Percentiles rank a stretch among this genome's conserved stretches.
These are phyloP conservation scores for Aspergillus felis DNA, from an alignment of 2,329 filamentous ascomycete genomes.

Conservation along the genomic window DNA sequence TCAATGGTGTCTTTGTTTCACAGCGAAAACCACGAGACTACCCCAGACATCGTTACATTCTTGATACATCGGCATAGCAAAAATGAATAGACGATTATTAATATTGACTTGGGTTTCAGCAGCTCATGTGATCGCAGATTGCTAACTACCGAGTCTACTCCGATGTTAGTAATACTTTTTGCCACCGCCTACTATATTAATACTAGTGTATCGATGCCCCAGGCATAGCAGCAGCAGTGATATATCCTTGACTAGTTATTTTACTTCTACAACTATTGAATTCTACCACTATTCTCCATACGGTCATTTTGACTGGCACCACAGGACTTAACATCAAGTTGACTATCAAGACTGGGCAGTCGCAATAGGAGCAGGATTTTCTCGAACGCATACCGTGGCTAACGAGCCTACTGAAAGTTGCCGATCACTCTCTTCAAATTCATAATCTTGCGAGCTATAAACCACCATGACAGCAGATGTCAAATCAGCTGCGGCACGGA, in stretches of 20 bases:
- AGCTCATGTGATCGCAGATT: neutral
- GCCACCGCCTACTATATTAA: slow-evolving; percentile 14
- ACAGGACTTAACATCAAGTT: neutral
- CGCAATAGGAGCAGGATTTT: neutral
- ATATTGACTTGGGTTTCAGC: too few species aligned
- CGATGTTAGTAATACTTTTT: neutral
- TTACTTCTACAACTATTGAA: neutral
- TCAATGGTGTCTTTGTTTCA: too few species aligned
- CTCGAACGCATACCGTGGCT: neutral
- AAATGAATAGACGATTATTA: too few species aligned
- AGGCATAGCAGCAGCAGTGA: neutral
- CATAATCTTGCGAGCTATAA: neutral
- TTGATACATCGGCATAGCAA: too few species aligned
- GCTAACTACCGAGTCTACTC: neutral
- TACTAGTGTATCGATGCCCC: neutral
- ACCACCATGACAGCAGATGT: slow-evolving; percentile 33
- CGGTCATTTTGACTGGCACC: neutral
- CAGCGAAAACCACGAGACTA: too few species aligned
- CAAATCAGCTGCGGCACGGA: slow-evolving; percentile 27
- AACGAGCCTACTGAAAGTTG: neutral
- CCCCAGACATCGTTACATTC: too few species aligned
- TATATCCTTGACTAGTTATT: neutral
- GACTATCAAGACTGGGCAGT: neutral
- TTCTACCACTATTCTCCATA: neutral
- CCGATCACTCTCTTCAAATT: neutral